Base-by-base conservation (phyloP, 257 asterid genomes). In the Lycium barbarum region DNA sequence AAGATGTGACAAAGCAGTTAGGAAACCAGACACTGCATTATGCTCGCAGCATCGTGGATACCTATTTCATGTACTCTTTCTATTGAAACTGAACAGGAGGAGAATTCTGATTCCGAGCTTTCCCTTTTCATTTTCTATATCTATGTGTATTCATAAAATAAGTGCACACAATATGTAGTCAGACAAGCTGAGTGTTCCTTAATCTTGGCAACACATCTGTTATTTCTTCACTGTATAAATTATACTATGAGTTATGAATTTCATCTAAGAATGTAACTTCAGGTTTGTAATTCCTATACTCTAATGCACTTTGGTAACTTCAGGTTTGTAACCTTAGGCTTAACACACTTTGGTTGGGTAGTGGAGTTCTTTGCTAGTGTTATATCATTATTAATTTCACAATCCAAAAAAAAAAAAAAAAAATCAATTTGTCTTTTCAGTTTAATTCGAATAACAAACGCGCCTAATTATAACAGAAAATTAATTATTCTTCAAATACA, bases 1-100 rank as follows among this genome's bases (percentile, higher is more conserved):
- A 90, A 88, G 58, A 88, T 93, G 90, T 91, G 88, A 88, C 76
- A 7, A 17, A 14, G 20, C 72, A 11, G 57, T 45, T 63, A 13
- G 51, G 4, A 45, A 45, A 5, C 58, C 38, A 10, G 80, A 45
- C 17, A 2, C 40, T 73, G 59, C 80, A 47, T 10, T 73, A 5
- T 73, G 57, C 58, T 67, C 43, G 5, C 6, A 67, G 74, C 74
- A 13, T 13, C 9, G 33, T 26, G 33, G 33, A 26, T 26, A 26
- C 5, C 8, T 12, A 43, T 12, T 65, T 65, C 72, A 10, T 65
- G 9, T 65, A 5, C n/a, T 11, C 71, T 63, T 40, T 11, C 72
- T 12, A 65, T 65, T 26, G 18, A 26, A 65, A 43, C 43, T 65
- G 43, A 65, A 1, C 43, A 26, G 43, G 72, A 65, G 33, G 72